Evolutionary conservation across 2,329 filamentous ascomycete genomes (phyloP).

Genomic region (Trichoderma sp.): DNA sequence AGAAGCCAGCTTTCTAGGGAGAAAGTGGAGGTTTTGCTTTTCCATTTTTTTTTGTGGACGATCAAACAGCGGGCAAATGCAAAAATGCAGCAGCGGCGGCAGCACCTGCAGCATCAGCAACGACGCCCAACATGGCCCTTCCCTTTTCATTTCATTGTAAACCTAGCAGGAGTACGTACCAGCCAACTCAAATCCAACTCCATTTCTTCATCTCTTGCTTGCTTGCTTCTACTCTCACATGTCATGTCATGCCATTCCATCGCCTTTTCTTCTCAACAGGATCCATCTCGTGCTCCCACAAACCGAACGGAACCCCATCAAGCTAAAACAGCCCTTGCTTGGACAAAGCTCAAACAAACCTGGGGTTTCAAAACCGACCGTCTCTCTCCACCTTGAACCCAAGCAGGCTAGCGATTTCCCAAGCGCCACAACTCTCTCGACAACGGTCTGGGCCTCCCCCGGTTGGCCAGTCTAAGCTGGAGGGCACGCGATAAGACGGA

Average conservation of each 20-base stretch:
- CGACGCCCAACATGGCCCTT: not conserved
- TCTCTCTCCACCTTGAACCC: conserved; percentile 3
- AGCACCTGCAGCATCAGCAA: not conserved
- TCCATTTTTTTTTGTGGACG: not conserved
- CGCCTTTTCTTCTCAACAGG: not conserved
- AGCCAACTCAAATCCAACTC: not conserved
- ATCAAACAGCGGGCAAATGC: conserved; percentile 11
- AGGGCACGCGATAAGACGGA: conserved; percentile 15
- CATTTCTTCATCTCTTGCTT: not conserved
- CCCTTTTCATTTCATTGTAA: too few species aligned
- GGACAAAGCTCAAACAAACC: conserved; percentile 16
- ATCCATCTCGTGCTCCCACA: not conserved
- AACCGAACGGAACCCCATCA: not conserved
- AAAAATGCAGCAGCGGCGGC: not conserved
- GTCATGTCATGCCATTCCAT: not conserved
- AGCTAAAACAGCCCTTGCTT: conserved; percentile 14
- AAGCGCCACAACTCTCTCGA: conserved; percentile 1
- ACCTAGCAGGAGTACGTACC: too few species aligned
- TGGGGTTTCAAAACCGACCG: conserved; percentile 13
- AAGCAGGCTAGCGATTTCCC: conserved; percentile 3
- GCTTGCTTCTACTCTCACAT: not conserved
- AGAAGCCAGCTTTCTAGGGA: not conserved
- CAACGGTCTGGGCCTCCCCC: conserved; percentile 5
- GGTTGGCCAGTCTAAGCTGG: not conserved
- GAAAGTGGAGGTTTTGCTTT: not conserved